Conservation (phyloP, 2,329 filamentous ascomycete species). For the Cadophora sp. region DNA sequence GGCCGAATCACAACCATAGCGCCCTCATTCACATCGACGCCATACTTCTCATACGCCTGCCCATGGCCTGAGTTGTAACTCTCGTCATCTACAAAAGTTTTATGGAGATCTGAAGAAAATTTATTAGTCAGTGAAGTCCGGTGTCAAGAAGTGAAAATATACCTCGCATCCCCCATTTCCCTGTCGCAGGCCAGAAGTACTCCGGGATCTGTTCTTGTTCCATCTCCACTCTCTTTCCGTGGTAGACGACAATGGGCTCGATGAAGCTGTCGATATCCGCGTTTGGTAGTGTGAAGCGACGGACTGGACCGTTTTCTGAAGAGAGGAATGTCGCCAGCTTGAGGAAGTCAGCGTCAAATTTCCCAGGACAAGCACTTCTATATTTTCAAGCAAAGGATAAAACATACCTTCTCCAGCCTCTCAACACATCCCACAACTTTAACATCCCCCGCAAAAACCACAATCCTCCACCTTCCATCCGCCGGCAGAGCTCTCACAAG, state of each 20-base stretch:
- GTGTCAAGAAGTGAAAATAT: constrained; percentile 31
- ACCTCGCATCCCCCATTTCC: constrained; percentile 62
- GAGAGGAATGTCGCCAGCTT: constrained; percentile 50
- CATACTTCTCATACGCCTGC: constrained; percentile 62
- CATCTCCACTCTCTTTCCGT: constrained; percentile 54
- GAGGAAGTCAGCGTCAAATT: constrained; percentile 7
- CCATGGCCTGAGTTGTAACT: constrained; percentile 62
- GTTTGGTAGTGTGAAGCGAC: constrained; percentile 50
- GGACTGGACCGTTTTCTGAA: constrained; percentile 51
- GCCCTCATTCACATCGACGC: constrained; percentile 54
- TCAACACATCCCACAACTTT: constrained; percentile 34
- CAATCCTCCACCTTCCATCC: constrained; percentile 58
- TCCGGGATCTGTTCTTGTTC: constrained; percentile 60
- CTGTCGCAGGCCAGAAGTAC: constrained; percentile 62
- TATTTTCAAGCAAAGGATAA: not conserved
- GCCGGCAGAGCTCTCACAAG: constrained; percentile 56
- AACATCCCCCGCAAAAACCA: constrained; percentile 57
- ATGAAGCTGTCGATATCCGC: constrained; percentile 61
- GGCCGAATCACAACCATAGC: constrained; percentile 62
- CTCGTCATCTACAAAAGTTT: constrained; percentile 63
- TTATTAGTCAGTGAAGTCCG: constrained; percentile 16
- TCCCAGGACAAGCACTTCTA: not conserved
- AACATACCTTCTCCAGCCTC: constrained; percentile 50
- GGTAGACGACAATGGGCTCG: constrained; percentile 61
- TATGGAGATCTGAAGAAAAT: constrained; percentile 57